Base-by-base conservation (phyloP, 768 basidiomycete species). In the Peribolospora kevripleyi region DNA sequence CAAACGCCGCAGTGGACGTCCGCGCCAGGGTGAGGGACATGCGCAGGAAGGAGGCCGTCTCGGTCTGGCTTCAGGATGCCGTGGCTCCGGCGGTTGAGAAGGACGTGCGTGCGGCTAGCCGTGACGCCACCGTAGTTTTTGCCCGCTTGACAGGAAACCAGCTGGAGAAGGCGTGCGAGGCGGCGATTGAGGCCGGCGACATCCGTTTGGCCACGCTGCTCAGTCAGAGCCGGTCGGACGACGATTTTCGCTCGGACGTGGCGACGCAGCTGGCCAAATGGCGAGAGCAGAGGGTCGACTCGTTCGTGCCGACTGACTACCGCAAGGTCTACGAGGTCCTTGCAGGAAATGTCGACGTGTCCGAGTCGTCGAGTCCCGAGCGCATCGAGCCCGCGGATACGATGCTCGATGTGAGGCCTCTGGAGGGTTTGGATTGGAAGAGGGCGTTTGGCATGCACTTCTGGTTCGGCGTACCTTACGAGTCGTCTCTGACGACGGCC, bases 341-440 rank as follows among this genome's bases (percentile, higher is more conserved):
- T 8, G 79, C 80, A 25, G 93, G 93, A 7, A 73, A 82, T 48
- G 73, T 78, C 57, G 74, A 76, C 57, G 66, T 77, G 5, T 71
- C 80, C 7, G 72, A 75, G 48, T 77, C 65, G 0, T 47, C 63
- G 60, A 52, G 74, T 40, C 74, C 71, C 51, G 72, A 68, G 57
- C 74, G 75, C 3, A 70, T 71, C 38, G 76, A 75, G 13, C 61
- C 73, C 36, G 71, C 73, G 59, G 75, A 74, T 49, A 73, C 58
- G 6, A 57, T 58, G 51, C 51, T 62, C 7, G 78, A 80, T 54
- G 63, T 84, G 38, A 70, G 76, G 54, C 70, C 93, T 4, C 71
- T 77, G 13, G 70, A 78, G 53, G 82, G 77, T 0, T 67, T 95
- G 53, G 90, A 93, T 65, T 98, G 93, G 93, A 90, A 87, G 66